Conservation (phyloP, 306 rosid genomes). For the Cicer bijugum region DNA sequence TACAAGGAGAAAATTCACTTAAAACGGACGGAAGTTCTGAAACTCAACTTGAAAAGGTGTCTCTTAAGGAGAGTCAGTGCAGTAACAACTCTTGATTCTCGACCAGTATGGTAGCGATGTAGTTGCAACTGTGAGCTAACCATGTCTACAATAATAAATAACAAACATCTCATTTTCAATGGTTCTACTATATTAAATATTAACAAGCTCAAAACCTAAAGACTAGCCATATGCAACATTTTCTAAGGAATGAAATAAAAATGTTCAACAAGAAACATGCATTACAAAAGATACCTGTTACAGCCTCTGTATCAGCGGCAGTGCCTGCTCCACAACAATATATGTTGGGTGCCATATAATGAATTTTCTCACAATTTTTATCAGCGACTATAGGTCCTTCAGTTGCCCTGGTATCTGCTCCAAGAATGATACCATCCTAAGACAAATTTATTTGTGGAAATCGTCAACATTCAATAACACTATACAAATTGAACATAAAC, state of each 20-base stretch:
- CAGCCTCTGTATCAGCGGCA: constrained; percentile 98
- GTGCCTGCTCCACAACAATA: constrained; percentile 99
- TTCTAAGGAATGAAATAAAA: constrained; percentile 12
- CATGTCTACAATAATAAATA: constrained; percentile 64
- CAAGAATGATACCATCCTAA: constrained; percentile 95
- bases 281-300: constrained; percentile 66
- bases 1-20: constrained; percentile 10
- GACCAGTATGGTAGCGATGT: constrained; percentile 90
- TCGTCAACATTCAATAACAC: constrained; percentile 7
- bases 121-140: constrained; percentile 93
- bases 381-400: constrained; percentile 92
- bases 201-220: constrained; percentile 12
- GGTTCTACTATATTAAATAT: constrained; percentile 1
- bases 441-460: constrained; percentile 11
- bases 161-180: constrained; percentile 43
- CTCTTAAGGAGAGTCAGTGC: constrained; percentile 56
- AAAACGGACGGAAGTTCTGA: constrained; percentile 12
- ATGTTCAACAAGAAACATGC: not conserved
- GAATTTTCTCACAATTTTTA: constrained; percentile 94
- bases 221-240: constrained; percentile 2
- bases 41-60: constrained; percentile 58
- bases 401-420: constrained; percentile 95
- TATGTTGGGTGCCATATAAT: constrained; percentile 94
- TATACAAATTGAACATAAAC: not conserved
- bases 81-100: constrained; percentile 62